Evolutionary conservation across 139 green algal genomes (phyloP).

Genomic region (Trebouxia sp.): DNA sequence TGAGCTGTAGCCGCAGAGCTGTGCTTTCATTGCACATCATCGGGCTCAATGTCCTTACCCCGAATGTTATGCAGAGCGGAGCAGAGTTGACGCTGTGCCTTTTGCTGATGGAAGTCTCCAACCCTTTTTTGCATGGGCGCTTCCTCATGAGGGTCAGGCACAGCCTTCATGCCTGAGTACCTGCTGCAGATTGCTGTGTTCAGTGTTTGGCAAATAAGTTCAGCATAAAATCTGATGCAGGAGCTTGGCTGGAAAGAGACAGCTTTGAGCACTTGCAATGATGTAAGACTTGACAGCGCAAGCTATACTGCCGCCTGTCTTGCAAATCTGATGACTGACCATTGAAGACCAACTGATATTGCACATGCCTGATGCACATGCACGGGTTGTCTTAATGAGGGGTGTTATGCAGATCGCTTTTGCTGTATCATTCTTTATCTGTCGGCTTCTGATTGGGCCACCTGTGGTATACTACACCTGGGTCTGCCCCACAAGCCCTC

Average conservation of each 20-base stretch:
- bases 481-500: conserved; percentile 1
- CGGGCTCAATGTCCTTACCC: too few relatives aligned
- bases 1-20: background rate
- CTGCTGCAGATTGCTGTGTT: too few relatives aligned
- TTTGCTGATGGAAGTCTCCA: conserved; percentile 7
- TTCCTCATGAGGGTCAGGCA: background rate
- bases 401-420: conserved; percentile 18
- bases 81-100: conserved; percentile 21
- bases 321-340: too few relatives aligned
- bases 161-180: background rate
- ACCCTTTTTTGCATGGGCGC: background rate
- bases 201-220: too few relatives aligned
- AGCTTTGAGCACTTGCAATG: background rate
- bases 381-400: too few relatives aligned
- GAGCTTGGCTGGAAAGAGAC: conserved; percentile 17
- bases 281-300: too few relatives aligned
- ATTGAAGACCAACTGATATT: too few relatives aligned
- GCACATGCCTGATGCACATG: too few relatives aligned
- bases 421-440: conserved; percentile 22
- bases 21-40: too few relatives aligned
- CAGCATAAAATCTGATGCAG: too few relatives aligned
- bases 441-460: background rate
- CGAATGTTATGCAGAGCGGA: conserved; percentile 25
- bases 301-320: too few relatives aligned
- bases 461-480: conserved; percentile 10